Percentiles rank a stretch among this genome's conserved stretches.
Conservation (phyloP, 177 flowering plant species). For the Vitis hybrid region DNA sequence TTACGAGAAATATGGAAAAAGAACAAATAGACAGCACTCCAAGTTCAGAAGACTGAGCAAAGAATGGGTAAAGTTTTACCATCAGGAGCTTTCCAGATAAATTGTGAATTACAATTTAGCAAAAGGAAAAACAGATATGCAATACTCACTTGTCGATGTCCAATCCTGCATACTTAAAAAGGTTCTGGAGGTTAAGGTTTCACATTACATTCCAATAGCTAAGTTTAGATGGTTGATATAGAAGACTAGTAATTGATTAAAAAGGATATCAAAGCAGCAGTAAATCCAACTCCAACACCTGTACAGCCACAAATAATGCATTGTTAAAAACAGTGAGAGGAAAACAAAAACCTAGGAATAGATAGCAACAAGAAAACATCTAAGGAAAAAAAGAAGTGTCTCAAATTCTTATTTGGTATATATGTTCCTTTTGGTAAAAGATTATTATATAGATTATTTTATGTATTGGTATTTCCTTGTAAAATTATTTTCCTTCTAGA, state of each 20-base stretch:
- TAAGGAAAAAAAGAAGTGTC: background rate
- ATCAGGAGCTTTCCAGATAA: constrained; percentile 8
- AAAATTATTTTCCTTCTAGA: too few species aligned
- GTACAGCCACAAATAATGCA: constrained; percentile 19
- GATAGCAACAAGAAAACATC: background rate
- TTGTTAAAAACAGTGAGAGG: background rate
- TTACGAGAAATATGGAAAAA: constrained; percentile 99
- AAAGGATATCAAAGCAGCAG: constrained; percentile 98
- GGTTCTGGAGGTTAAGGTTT: constrained; percentile 77
- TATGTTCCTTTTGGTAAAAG: too few species aligned
- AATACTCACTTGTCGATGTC: constrained; percentile 91
- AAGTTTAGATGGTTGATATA: background rate
- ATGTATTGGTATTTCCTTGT: too few species aligned
- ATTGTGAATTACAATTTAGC: background rate
- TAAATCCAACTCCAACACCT: constrained; percentile 99
- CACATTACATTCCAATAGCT: constrained; percentile 20
- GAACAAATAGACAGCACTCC: constrained; percentile 98
- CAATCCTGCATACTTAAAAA: constrained; percentile 96
- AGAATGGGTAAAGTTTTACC: constrained; percentile 10
- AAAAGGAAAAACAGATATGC: constrained; percentile 6
- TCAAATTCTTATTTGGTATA: background rate
- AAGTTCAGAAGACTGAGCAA: constrained; percentile 87
- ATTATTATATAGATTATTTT: too few species aligned
- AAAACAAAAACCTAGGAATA: background rate
- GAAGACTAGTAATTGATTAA: background rate